A percentile compares a stretch with the other conserved stretches of the same genome.
These are phyloP conservation scores for Pholiota microspora DNA, from an alignment of 768 basidiomycete species.

Conservation along the genomic window DNA sequence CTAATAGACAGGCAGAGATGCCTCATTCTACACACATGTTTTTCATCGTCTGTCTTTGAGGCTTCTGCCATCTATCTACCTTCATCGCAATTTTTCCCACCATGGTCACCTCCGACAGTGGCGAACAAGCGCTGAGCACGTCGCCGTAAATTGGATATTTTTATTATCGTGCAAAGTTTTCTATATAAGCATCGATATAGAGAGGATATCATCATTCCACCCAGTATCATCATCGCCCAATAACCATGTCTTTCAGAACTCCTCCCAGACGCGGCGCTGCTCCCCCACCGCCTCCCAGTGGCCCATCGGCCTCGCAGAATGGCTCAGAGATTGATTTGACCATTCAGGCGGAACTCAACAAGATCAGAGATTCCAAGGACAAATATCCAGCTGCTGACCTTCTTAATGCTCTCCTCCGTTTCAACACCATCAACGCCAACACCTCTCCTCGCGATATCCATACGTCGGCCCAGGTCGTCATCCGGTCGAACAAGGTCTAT, in stretches of 20 bases:
- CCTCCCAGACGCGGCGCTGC: no score
- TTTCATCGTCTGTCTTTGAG: no score
- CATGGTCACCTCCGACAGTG: neutral
- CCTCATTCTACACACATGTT: neutral
- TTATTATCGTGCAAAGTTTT: no score
- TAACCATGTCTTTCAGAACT: no score
- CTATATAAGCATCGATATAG: no score
- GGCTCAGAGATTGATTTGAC: neutral
- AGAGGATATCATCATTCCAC: no score
- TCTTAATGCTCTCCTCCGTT: conserved; percentile 17
- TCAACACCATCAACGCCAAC: conserved; percentile 14
- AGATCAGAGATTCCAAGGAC: conserved; percentile 3
- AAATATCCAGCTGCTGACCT: conserved; percentile 20
- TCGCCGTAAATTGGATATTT: neutral
- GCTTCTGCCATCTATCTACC: neutral
- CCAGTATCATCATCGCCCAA: no score
- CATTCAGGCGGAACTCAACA: neutral
- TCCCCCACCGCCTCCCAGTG: no score
- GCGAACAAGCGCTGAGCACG: neutral
- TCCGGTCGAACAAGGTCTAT: conserved; percentile 18
- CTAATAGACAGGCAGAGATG: neutral
- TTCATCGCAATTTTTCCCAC: neutral
- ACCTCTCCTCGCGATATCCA: conserved; percentile 16
- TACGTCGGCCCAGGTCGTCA: conserved; percentile 13
- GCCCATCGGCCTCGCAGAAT: neutral